These are phyloP conservation scores for Daldinia bambusicola DNA, from an alignment of 495 filamentous ascomycete genomes.

Conservation along the genomic window DNA sequence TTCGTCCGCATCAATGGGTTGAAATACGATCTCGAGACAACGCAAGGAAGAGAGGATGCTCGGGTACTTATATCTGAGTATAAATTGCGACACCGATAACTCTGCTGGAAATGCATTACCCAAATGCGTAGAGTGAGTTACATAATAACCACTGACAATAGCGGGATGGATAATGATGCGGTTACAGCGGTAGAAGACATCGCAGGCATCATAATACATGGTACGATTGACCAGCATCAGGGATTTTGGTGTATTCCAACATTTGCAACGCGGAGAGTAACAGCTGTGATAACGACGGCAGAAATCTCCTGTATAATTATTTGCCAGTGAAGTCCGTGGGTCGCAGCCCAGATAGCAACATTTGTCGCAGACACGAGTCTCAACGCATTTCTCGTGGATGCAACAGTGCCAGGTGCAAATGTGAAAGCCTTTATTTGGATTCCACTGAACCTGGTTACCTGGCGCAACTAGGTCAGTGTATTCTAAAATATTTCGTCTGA, in stretches of 20 bases:
- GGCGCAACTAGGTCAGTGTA: constrained; percentile 16
- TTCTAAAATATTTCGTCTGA: constrained; percentile 7
- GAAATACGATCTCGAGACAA: constrained; percentile 13
- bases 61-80: constrained; percentile 6
- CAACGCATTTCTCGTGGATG: not conserved
- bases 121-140: not conserved
- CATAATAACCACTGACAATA: not conserved
- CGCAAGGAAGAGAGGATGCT: constrained; percentile 4
- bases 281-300: not conserved
- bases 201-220: constrained; percentile 10
- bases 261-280: constrained; percentile 8
- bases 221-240: constrained; percentile 7
- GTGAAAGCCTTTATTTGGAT: not conserved
- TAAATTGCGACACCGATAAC: constrained; percentile 3
- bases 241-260: constrained; percentile 3
- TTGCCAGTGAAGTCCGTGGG: too few relatives aligned
- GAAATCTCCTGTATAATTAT: not conserved
- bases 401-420: not conserved
- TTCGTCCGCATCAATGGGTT: not conserved
- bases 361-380: not conserved
- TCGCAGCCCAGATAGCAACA: not conserved
- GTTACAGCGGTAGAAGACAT: constrained; percentile 12
- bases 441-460: constrained; percentile 6
- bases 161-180: constrained; percentile 8
- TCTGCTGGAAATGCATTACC: not conserved